These are phyloP conservation scores for Colletotrichum sp. DNA, from an alignment of 2,329 filamentous ascomycete species.

Conservation along the genomic window DNA sequence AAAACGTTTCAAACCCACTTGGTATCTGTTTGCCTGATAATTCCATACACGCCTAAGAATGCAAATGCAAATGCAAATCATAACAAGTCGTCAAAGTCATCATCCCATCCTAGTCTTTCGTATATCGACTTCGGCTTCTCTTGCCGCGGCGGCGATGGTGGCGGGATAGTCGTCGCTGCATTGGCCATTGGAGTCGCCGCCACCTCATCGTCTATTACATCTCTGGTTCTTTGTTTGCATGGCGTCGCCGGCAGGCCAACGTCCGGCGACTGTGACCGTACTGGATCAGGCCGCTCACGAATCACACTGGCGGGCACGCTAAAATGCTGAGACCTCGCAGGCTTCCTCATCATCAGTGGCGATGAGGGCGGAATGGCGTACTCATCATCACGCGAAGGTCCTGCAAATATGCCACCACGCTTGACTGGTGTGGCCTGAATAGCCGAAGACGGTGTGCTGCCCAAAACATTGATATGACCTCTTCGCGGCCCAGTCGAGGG, in stretches of 20 bases:
- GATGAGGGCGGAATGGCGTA: constrained; percentile 40
- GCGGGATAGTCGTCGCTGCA: not conserved
- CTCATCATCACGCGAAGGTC: constrained; percentile 23
- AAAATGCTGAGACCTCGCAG: not conserved
- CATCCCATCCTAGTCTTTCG: constrained; percentile 62
- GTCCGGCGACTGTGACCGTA: constrained; percentile 10
- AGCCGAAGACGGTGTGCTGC: constrained; percentile 16
- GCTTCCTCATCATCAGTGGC: constrained; percentile 33
- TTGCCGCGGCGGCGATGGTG: not conserved
- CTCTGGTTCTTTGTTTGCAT: constrained; percentile 31
- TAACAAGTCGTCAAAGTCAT: constrained; percentile 56
- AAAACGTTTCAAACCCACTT: not conserved
- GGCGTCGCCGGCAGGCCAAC: constrained; percentile 41
- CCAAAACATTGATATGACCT: constrained; percentile 34
- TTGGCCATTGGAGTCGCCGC: constrained; percentile 5
- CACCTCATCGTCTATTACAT: constrained; percentile 21
- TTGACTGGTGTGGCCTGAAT: constrained; percentile 22
- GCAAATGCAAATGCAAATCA: constrained; percentile 23
- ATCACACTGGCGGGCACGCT: constrained; percentile 28
- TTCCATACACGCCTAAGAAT: constrained; percentile 21
- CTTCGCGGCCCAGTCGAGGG: constrained; percentile 46
- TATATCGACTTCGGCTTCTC: constrained; percentile 52
- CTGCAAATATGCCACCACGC: not conserved
- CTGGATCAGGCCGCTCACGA: constrained; percentile 24
- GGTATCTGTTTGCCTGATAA: constrained; percentile 11